Conservation (phyloP, 2,329 filamentous ascomycete genomes). For the Botrytis hyacinthi region DNA sequence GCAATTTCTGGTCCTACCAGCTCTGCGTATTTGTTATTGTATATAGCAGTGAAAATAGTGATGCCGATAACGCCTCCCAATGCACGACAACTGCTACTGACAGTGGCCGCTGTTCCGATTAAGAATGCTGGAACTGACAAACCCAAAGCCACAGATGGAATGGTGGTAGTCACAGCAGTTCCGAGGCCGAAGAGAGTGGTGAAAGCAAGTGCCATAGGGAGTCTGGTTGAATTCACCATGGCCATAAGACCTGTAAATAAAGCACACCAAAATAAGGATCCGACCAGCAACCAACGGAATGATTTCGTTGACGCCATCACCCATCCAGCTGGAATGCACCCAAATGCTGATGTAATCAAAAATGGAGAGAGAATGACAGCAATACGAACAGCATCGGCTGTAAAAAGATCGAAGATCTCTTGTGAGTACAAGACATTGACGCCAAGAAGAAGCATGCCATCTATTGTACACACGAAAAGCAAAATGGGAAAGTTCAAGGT, state of each 20-base stretch:
- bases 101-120: conserved; percentile 28
- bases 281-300: conserved; percentile 22
- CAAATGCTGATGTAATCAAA: conserved; percentile 27
- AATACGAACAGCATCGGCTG: conserved; percentile 25
- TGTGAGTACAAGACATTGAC: conserved; percentile 28
- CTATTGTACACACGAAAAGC: conserved; percentile 27
- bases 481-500: conserved; percentile 28
- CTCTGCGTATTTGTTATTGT: conserved; percentile 25
- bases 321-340: conserved; percentile 29
- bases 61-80: conserved; percentile 29
- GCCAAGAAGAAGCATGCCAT: conserved; percentile 29
- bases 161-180: conserved; percentile 27
- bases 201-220: conserved; percentile 25
- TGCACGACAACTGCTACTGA: conserved; percentile 25
- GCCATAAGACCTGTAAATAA: conserved; percentile 29
- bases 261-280: conserved; percentile 25
- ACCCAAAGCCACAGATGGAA: conserved; percentile 25
- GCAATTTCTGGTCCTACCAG: conserved; percentile 25
- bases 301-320: conserved; percentile 26
- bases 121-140: conserved; percentile 27
- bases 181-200: conserved; percentile 26
- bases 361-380: conserved; percentile 26
- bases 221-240: conserved; percentile 20
- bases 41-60: conserved; percentile 28
- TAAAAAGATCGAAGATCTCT: conserved; percentile 27